A percentile compares a stretch with the other conserved stretches of the same genome.
Evolutionary conservation across 2,329 filamentous ascomycete genomes (phyloP).

Genomic region (Triangularia verruculosa): DNA sequence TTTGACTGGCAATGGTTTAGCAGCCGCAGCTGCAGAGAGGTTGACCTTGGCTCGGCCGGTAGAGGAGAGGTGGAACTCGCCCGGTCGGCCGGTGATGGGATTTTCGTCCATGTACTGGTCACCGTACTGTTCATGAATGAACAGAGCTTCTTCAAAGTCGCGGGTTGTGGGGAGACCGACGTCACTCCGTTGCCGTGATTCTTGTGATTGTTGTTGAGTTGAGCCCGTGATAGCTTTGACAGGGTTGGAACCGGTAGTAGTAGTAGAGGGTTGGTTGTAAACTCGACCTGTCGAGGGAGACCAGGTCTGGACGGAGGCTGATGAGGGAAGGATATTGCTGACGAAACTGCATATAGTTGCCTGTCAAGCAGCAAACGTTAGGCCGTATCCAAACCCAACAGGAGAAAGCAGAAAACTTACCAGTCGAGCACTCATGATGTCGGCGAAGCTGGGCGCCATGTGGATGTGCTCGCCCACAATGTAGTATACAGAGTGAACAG

Average conservation of each 20-base stretch:
- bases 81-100: constrained; percentile 63
- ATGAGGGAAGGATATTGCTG: constrained; percentile 50
- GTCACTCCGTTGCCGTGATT: constrained; percentile 28
- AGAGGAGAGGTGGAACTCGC: constrained; percentile 62
- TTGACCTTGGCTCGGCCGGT: constrained; percentile 43
- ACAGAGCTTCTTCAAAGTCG: constrained; percentile 56
- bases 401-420: constrained; percentile 38
- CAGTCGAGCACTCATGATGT: constrained; percentile 58
- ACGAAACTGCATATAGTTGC: constrained; percentile 55
- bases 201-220: constrained; percentile 23
- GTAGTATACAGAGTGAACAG: constrained; percentile 59
- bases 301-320: constrained; percentile 53
- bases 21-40: constrained; percentile 22
- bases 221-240: constrained; percentile 23
- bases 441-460: constrained; percentile 60
- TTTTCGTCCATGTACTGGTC: constrained; percentile 67
- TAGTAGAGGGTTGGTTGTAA: constrained; percentile 37
- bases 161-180: constrained; percentile 42
- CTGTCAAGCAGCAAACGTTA: constrained; percentile 33
- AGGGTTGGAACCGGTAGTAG: constrained; percentile 20
- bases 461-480: constrained; percentile 65
- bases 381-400: neutral
- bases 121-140: constrained; percentile 56
- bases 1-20: constrained; percentile 12
- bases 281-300: constrained; percentile 52